phyloP scores from a whole-genome alignment of 2,329 filamentous ascomycete genomes.

The Hirsutella minnesotensis region DNA sequence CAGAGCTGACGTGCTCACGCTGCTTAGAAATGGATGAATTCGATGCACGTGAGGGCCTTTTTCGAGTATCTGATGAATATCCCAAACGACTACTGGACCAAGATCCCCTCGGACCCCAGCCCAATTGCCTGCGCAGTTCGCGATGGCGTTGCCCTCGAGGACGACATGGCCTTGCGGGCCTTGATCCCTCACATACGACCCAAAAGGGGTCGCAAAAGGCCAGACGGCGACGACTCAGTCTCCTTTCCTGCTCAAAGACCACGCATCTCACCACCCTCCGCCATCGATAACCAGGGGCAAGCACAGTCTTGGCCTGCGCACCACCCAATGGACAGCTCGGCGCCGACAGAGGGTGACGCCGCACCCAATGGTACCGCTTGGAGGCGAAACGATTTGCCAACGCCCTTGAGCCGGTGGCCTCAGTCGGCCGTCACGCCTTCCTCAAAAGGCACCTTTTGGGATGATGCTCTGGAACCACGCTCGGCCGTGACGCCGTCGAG shows the following conservation, averaged over 20 bases:
- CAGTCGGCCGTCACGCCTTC: constrained; percentile 66
- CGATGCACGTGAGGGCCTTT: constrained; percentile 90
- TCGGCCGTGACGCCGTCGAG: constrained; percentile 63
- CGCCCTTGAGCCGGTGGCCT: constrained; percentile 58
- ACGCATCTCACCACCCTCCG: constrained; percentile 42
- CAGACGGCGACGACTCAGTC: constrained; percentile 45
- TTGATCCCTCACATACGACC: constrained; percentile 65
- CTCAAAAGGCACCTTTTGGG: constrained; percentile 40
- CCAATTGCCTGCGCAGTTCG: constrained; percentile 53
- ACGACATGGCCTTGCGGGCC: constrained; percentile 78
- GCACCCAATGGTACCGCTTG: constrained; percentile 12
- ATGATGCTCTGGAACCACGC: constrained; percentile 49
- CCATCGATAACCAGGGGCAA: constrained; percentile 26
- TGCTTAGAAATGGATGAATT: constrained; percentile 80
- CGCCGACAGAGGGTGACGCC: constrained; percentile 24
- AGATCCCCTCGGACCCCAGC: constrained; percentile 55
- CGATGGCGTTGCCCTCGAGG: constrained; percentile 74
- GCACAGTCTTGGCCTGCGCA: constrained; percentile 36
- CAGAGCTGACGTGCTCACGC: not conserved
- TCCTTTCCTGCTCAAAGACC: constrained; percentile 46
- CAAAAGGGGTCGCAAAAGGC: constrained; percentile 49
- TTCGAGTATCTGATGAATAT: constrained; percentile 81
- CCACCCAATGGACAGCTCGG: constrained; percentile 23
- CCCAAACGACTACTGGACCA: constrained; percentile 66
- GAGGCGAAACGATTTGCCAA: constrained; percentile 40